phyloP scores from a whole-genome alignment of 371 early-diverging fungal species.

The Mucor saturninus region DNA sequence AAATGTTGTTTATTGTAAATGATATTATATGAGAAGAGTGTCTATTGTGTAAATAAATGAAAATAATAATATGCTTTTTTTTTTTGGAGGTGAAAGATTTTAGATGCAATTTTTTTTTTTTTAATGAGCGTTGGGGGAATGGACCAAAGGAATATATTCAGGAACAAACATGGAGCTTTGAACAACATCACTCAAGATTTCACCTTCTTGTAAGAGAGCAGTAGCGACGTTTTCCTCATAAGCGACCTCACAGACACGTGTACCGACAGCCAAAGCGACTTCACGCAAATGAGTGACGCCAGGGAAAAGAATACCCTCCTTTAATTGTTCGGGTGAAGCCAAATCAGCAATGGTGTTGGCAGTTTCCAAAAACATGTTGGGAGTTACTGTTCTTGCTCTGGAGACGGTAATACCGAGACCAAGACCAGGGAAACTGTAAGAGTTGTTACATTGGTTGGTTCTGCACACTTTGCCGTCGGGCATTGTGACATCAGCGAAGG shows the following conservation, averaged over 20 bases:
- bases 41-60: not conserved
- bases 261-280: slow-evolving; percentile 60
- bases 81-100: not conserved
- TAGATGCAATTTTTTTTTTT: not conserved
- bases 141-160: slow-evolving; percentile 65
- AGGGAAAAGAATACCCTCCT: slow-evolving; percentile 64
- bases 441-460: slow-evolving; percentile 71
- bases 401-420: slow-evolving; percentile 66
- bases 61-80: not conserved
- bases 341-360: slow-evolving; percentile 64
- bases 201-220: slow-evolving; percentile 50
- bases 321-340: slow-evolving; percentile 62
- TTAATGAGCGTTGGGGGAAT: slow-evolving; percentile 23
- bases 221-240: slow-evolving; percentile 60
- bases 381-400: slow-evolving; percentile 57
- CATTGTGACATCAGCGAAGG: slow-evolving; percentile 54
- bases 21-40: too few species aligned
- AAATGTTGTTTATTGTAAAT: too few species aligned
- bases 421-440: slow-evolving; percentile 65
- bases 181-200: slow-evolving; percentile 53
- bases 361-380: slow-evolving; percentile 66
- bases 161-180: slow-evolving; percentile 59
- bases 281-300: slow-evolving; percentile 58
- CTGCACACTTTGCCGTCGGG: slow-evolving; percentile 54
- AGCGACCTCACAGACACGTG: slow-evolving; percentile 66